A percentile compares a stretch with the other conserved stretches of the same genome.
Evolutionary conservation across 106 monocot genomes (phyloP).

Genomic region (Hemerocallis citrina): DNA sequence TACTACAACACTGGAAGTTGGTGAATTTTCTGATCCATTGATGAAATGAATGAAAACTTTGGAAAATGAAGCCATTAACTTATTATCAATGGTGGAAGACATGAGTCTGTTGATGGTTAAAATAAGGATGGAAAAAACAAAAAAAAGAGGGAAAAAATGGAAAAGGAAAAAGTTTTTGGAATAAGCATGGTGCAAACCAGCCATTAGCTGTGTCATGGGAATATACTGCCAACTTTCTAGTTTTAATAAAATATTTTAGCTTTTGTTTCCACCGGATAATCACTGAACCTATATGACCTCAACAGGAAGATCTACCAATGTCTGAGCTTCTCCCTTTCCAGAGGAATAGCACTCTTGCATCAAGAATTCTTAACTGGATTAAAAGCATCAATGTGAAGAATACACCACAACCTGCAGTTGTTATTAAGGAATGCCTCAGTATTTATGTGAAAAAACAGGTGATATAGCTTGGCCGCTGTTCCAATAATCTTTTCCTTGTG

Average conservation of each 20-base stretch:
- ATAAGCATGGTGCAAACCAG: too few species aligned
- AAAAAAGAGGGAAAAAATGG: too few species aligned
- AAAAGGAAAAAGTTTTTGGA: too few species aligned
- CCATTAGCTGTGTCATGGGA: too few species aligned
- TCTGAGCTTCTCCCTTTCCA: conserved; percentile 86
- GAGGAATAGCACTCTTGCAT: conserved; percentile 70
- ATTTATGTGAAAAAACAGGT: conserved; percentile 76
- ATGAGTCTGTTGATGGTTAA: too few species aligned
- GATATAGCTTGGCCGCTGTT: conserved; percentile 1
- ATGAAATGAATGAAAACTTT: too few species aligned
- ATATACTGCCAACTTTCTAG: too few species aligned
- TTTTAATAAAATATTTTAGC: conserved; percentile 1
- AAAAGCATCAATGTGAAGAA: conserved; percentile 31
- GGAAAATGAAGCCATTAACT: too few species aligned
- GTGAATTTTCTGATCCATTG: too few species aligned
- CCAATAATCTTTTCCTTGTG: not conserved
- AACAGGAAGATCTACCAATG: conserved; percentile 53
- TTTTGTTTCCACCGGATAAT: not conserved
- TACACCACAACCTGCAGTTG: conserved; percentile 45
- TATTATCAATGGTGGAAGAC: too few species aligned
- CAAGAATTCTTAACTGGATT: conserved; percentile 62
- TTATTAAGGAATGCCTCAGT: conserved; percentile 67
- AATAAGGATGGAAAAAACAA: too few species aligned
- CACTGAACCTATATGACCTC: not conserved
- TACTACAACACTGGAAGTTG: too few species aligned